Conservation (phyloP, 192 early-diverging fungal species). For the Glomus cerebriforme region DNA sequence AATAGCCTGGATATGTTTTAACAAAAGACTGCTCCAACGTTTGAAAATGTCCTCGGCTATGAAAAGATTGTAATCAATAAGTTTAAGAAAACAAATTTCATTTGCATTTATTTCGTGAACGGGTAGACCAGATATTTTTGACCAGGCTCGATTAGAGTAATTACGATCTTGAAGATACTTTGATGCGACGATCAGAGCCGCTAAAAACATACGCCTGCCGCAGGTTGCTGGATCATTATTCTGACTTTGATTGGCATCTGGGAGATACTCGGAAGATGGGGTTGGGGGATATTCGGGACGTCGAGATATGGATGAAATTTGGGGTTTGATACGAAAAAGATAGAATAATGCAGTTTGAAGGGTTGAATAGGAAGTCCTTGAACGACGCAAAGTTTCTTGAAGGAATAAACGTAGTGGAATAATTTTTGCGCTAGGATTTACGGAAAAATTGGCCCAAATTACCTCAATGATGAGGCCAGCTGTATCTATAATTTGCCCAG, state of each 20-base stretch:
- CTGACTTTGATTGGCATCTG: conserved; percentile 19
- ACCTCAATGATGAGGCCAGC: conserved; percentile 60
- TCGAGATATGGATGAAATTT: conserved; percentile 26
- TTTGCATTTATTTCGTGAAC: conserved; percentile 76
- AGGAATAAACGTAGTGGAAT: conserved; percentile 68
- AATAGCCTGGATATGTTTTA: conserved; percentile 43
- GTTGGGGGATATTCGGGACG: conserved; percentile 11
- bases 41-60: conserved; percentile 58
- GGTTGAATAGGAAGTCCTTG: conserved; percentile 75
- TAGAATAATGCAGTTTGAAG: conserved; percentile 79
- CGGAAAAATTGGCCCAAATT: conserved; percentile 46
- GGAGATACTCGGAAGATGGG: not conserved
- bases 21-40: conserved; percentile 53
- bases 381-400: conserved; percentile 74
- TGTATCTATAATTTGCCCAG: conserved; percentile 44
- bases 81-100: conserved; percentile 76
- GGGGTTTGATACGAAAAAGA: conserved; percentile 52
- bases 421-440: conserved; percentile 35
- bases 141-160: conserved; percentile 87
- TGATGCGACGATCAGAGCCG: conserved; percentile 81
- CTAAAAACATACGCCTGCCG: conserved; percentile 82
- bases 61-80: conserved; percentile 79
- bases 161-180: conserved; percentile 87
- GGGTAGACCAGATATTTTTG: conserved; percentile 80
- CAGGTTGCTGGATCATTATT: conserved; percentile 42